phyloP scores from a whole-genome alignment of 2,329 filamentous ascomycete genomes.

The Didymellaceae sp. region DNA sequence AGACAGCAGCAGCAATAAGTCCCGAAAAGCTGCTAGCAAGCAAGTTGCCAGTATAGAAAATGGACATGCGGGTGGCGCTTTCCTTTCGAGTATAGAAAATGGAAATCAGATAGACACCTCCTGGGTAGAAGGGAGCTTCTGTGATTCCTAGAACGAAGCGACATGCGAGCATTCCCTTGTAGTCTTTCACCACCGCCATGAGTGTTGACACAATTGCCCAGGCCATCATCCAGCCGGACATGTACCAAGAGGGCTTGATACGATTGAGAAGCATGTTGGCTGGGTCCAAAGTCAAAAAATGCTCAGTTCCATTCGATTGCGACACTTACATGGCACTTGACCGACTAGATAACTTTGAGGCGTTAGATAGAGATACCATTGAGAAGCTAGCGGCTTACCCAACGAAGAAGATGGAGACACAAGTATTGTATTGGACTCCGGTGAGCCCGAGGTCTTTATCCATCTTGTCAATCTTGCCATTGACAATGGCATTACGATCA shows the following conservation, averaged over 20 bases:
- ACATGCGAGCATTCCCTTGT: conserved; percentile 40
- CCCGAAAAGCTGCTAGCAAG: conserved; percentile 52
- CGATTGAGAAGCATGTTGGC: conserved; percentile 52
- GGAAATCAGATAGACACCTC: conserved; percentile 46
- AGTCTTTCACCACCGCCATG: conserved; percentile 37
- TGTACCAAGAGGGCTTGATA: conserved; percentile 38
- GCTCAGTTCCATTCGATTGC: neutral
- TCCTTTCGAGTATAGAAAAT: conserved; percentile 48
- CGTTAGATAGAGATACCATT: conserved; percentile 21
- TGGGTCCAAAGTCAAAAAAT: neutral
- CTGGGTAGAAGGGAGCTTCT: conserved; percentile 43
- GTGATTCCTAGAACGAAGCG: conserved; percentile 36
- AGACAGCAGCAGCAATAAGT: conserved; percentile 49
- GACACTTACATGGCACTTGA: conserved; percentile 41
- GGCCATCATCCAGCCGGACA: conserved; percentile 41
- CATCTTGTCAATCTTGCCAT: conserved; percentile 67
- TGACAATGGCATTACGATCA: conserved; percentile 69
- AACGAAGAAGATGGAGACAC: conserved; percentile 66
- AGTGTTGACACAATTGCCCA: conserved; percentile 46
- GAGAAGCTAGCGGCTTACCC: conserved; percentile 35
- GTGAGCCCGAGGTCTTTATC: conserved; percentile 62
- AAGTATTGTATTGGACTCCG: conserved; percentile 65
- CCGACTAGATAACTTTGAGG: conserved; percentile 35
- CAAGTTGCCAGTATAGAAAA: conserved; percentile 50
- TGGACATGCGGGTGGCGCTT: conserved; percentile 39